Evolutionary conservation across 768 basidiomycete genomes (phyloP).

Genomic region (Kwoniella shandongensis): DNA sequence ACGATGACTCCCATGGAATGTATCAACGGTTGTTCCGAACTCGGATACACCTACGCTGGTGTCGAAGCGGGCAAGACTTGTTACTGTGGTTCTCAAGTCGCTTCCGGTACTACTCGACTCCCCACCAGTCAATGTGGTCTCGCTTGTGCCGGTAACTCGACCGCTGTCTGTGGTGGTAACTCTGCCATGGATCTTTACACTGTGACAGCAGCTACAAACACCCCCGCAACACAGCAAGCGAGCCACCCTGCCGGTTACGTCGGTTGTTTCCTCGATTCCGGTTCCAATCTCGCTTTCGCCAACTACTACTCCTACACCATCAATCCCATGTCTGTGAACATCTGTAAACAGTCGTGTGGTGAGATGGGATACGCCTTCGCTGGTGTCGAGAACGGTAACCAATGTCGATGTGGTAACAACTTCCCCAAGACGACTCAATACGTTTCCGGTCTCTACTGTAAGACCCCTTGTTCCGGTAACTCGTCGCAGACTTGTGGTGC

Average conservation of each 20-base stretch:
- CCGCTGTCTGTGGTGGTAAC: conserved; percentile 28
- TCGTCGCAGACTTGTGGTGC: conserved; percentile 30
- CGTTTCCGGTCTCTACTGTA: conserved; percentile 12
- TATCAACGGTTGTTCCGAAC: conserved; percentile 36
- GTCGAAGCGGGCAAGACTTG: conserved; percentile 28
- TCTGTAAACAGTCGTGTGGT: conserved; percentile 25
- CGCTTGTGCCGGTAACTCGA: conserved; percentile 37
- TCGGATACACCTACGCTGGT: conserved; percentile 30
- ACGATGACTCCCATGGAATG: conserved; percentile 27
- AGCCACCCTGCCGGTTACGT: conserved; percentile 18
- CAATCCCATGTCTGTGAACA: conserved; percentile 14
- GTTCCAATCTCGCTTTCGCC: conserved; percentile 20
- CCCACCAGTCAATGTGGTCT: conserved; percentile 31
- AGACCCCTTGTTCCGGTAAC: conserved; percentile 27
- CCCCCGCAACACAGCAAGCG: not conserved
- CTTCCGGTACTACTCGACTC: conserved; percentile 3
- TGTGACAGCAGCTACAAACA: conserved; percentile 10
- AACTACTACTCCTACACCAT: conserved; percentile 34
- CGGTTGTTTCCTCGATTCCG: conserved; percentile 29
- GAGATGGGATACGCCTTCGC: conserved; percentile 24
- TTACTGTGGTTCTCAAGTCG: conserved; percentile 26
- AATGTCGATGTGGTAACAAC: conserved; percentile 27
- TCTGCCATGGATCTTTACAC: conserved; percentile 31
- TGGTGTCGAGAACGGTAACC: conserved; percentile 21
- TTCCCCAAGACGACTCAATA: conserved; percentile 17